Base-by-base conservation (phyloP, 2,329 filamentous ascomycete species). In the Botryotinia globosa region DNA sequence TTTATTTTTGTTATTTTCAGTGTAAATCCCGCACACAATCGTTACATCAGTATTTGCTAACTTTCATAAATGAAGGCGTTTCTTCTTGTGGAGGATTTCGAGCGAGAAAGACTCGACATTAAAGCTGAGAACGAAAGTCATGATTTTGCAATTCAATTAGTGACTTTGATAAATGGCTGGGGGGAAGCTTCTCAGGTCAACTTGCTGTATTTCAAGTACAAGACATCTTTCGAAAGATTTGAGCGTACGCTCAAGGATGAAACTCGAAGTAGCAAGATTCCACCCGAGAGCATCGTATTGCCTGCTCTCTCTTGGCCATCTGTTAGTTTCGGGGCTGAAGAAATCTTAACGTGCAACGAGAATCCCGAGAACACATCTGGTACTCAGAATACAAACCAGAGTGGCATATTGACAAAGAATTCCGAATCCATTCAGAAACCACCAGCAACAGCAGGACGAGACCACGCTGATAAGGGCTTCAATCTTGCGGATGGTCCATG, bases 401-500 rank as follows among this genome's bases (percentile, higher is more conserved):
- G 44, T n/a, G 37, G 7, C 29, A 45, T 34, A 29, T 44, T 22
- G 20, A n/a, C 29, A 44, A 12, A 34, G 1, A 48, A 51, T 42
- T 14, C 54, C 0, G n/a, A 29, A 20, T 32, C 10, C 18, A n/a
- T 25, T 20, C 48, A 29, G 16, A 39, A 4, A 12, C 2, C 4
- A 34, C 34, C 34, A 68, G 29, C 20, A 39, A n/a, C 29, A 32
- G 25, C 10, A 18, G 14, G 3, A n/a, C 63, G 65, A 44, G 34
- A 62, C 1, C 45, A 39, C 3, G 10, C 51, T 16, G 72, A 68
- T 6, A 71, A 66, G 32, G 77, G 78, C 10, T 79, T 77, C 39
- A 77, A 74, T 20, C 69, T 79, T 3, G 64, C 73, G 4, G 74
- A 79, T 69, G 78, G 78, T 10, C 74, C 78, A 37, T 80, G 78